Base-by-base conservation (phyloP, 2,329 filamentous ascomycete species). In the Lasiodiplodia sp. region DNA sequence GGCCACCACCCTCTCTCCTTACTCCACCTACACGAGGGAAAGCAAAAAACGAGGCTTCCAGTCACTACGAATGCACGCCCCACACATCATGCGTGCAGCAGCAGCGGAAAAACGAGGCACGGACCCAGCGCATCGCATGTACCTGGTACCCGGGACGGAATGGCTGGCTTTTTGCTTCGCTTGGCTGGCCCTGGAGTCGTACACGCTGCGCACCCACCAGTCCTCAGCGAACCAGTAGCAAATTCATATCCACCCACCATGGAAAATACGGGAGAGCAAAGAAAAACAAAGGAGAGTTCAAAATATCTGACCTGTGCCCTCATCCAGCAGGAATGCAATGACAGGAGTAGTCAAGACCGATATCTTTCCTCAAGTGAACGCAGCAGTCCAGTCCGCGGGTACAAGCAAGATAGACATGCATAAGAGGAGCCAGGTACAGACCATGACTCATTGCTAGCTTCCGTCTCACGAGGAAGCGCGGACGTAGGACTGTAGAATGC, bases 61-160 rank as follows among this genome's bases (percentile, higher is more conserved):
- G 44, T 47, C 44, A 47, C 44, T n/a, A 57, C 51, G 23, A 40
- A 38, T 25, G 55, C 34, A 57, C 3, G 31, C 18, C 37, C 55
- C 55, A 57, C 53, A 25, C 51, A 55, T 25, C 21, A 18, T 31
- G 12, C 28, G 34, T 31, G 25, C 5, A 56, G 18, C 18, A 47
- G 44, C 44, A n/a, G 44, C 18, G 21, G n/a, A 47, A 47, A 47
- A 47, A 34, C 31, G 44, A 47, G 21, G 44, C 44, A 47, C 44
- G 21, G 44, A 47, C 21, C 44, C 7, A n/a, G 18, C 44, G 6
- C 44, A 47, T 21, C 44, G 7, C 40, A 47, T 47, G 18, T 47
- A 57, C 55, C 55, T 21, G 55, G 55, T 57, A 23, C 23, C 55
- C 18, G 55, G 55, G 55, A 40, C 55, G n/a, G 37, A 57, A 57